Conservation (phyloP, 2,329 filamentous ascomycete genomes). For the Nannizziopsis barbatae region DNA sequence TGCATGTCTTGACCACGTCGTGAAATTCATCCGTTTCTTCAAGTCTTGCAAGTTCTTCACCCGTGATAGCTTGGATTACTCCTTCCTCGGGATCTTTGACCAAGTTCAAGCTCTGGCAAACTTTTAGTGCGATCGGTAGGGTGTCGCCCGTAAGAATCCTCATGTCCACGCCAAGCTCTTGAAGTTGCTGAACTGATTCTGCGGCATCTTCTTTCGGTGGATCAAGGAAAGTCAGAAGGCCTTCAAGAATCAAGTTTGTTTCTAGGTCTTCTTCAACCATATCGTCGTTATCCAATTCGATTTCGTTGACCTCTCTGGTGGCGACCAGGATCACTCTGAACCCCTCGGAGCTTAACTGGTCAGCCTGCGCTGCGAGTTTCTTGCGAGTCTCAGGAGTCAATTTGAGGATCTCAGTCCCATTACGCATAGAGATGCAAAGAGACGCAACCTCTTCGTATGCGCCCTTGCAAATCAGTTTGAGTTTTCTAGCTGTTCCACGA, state of each 20-base stretch:
- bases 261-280: constrained; percentile 4
- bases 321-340: constrained; percentile 4
- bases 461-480: constrained; percentile 1
- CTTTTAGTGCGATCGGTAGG: not conserved
- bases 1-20: constrained; percentile 2
- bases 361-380: not conserved
- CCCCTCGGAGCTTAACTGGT: not conserved
- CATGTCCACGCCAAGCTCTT: not conserved
- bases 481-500: not conserved
- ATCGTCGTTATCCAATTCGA: not conserved
- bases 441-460: constrained; percentile 1
- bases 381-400: not conserved
- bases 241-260: not conserved
- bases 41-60: not conserved
- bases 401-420: not conserved
- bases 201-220: constrained; percentile 8
- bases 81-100: not conserved
- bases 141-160: constrained; percentile 6
- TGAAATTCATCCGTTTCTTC: constrained; percentile 8
- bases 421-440: constrained; percentile 1
- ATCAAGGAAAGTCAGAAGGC: constrained; percentile 3
- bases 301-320: constrained; percentile 1
- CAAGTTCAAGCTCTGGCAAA: constrained; percentile 2
- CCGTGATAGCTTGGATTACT: constrained; percentile 2
- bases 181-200: constrained; percentile 1